Conservation (phyloP, 371 early-diverging fungal species). For the Lichtheimia ornata region DNA sequence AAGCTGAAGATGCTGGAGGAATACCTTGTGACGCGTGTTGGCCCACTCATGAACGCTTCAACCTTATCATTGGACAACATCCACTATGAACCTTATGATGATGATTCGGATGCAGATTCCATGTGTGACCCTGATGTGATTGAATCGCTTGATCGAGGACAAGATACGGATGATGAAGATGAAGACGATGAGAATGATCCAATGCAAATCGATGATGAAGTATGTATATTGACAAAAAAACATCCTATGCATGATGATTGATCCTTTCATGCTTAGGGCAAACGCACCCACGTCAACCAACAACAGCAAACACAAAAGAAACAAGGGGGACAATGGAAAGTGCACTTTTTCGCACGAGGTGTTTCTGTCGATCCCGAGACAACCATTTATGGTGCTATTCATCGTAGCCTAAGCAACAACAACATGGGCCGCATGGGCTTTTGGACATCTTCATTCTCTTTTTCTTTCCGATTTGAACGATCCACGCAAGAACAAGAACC, state of each 20-base stretch:
- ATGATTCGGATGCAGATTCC: constrained; percentile 11
- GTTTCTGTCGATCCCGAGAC: background rate
- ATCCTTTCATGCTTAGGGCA: no score
- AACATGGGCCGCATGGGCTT: background rate
- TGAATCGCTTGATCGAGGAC: constrained; percentile 2
- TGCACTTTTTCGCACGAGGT: constrained; percentile 1
- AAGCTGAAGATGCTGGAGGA: background rate
- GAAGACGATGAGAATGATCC: constrained; percentile 3
- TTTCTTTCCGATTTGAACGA: no score
- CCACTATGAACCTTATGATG: background rate
- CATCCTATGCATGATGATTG: no score
- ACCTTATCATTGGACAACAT: background rate
- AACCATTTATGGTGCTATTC: constrained; percentile 7
- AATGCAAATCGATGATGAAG: background rate
- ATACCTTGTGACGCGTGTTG: constrained; percentile 3
- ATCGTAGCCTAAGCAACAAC: background rate
- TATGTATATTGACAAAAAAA: background rate
- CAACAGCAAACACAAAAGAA: background rate
- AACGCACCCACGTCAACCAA: no score
- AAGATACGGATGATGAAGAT: constrained; percentile 7
- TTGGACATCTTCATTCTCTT: no score
- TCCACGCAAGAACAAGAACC: no score
- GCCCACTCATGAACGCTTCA: background rate
- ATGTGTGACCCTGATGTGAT: constrained; percentile 13
- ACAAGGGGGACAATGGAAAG: background rate